phyloP scores from a whole-genome alignment of 345 rosid genomes.

The Salix koriyanagi region DNA sequence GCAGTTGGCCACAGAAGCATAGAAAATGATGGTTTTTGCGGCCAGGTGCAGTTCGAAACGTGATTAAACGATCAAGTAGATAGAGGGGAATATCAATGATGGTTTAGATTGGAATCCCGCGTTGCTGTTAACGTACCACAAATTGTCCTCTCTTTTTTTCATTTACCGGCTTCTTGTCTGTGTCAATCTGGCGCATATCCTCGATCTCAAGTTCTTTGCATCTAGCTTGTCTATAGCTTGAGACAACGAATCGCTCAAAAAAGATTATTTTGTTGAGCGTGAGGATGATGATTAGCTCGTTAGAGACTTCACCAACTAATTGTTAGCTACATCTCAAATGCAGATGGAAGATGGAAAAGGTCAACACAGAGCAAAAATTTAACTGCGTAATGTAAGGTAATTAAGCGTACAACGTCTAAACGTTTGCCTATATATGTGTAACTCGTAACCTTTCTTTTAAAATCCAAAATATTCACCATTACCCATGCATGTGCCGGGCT shows the following conservation, averaged over 20 bases:
- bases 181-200: no score
- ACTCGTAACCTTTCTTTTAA: not conserved
- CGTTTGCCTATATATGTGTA: not conserved
- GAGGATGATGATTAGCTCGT: no score
- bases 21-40: no score
- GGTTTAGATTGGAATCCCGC: not conserved
- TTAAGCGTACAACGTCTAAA: not conserved
- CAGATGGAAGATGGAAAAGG: not conserved
- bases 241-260: no score
- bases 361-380: not conserved
- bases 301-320: no score
- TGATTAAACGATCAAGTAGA: not conserved
- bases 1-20: not conserved
- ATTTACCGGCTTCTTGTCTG: no score
- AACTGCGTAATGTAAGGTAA: not conserved
- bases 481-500: not conserved
- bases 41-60: no score
- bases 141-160: no score
- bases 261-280: no score
- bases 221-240: no score
- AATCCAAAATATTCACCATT: not conserved
- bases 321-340: not conserved
- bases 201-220: no score
- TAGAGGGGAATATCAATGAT: not conserved
- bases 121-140: no score